Conservation (phyloP, 2,329 filamentous ascomycete species). For the Paraphaeosphaeria minitans region DNA sequence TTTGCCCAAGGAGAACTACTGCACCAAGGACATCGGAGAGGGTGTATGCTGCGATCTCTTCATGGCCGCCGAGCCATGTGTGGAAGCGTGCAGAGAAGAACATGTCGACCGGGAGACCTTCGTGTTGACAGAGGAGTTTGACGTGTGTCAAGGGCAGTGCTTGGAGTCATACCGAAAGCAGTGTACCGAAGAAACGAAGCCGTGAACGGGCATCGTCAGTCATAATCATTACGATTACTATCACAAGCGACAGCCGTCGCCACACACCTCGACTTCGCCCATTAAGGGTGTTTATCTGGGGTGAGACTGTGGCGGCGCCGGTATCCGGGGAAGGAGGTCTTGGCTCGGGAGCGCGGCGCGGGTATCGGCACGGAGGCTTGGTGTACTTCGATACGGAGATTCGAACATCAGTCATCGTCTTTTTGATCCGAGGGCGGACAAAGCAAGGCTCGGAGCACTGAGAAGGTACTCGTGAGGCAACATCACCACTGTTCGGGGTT, state of each 20-base stretch:
- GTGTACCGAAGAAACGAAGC: slow-evolving; percentile 3
- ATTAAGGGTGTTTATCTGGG: background rate
- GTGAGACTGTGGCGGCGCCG: slow-evolving; percentile 1
- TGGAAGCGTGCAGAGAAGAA: slow-evolving; percentile 33
- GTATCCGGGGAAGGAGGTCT: background rate
- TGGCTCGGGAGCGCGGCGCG: slow-evolving; percentile 5
- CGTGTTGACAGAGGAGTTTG: slow-evolving; percentile 31
- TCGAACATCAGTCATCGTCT: background rate
- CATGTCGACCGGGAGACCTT: slow-evolving; percentile 34
- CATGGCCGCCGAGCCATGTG: slow-evolving; percentile 31
- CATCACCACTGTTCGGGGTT: background rate
- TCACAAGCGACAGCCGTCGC: background rate
- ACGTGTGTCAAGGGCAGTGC: slow-evolving; percentile 28
- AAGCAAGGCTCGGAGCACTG: background rate
- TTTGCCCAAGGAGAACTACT: slow-evolving; percentile 18
- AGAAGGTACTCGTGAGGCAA: background rate
- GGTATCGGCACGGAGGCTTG: slow-evolving; percentile 4
- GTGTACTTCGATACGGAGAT: background rate
- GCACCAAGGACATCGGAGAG: slow-evolving; percentile 31
- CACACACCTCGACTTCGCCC: background rate
- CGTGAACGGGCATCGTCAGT: background rate
- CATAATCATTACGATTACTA: background rate
- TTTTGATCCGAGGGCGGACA: background rate
- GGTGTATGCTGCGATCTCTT: slow-evolving; percentile 32
- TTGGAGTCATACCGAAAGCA: slow-evolving; percentile 14